Evolutionary conservation across 176 grass and related monocot species (phyloP), one percentile per base, ranked within the genome.

Genomic region (Alloteropsis semialata): DNA sequence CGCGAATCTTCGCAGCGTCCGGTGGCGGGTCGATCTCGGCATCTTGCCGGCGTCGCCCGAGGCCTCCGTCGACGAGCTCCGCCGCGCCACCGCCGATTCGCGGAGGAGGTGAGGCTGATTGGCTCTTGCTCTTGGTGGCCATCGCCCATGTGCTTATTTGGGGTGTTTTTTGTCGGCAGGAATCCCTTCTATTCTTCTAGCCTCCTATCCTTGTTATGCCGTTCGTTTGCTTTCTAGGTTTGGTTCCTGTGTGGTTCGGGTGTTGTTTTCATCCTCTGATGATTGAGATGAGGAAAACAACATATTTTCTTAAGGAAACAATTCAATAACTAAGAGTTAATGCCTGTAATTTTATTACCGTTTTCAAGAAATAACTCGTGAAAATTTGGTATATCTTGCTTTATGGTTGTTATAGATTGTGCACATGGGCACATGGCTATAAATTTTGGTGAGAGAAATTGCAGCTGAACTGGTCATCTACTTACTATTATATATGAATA

Each of bases 21-120:
- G 93, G 57, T 99, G 97, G 97, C 89, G 97, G 68, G 78, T 96
- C 76, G 80, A 96, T 96, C 97, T 99, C 41, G 93, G 91, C 75
- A 92, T 99, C 81, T 80, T 99, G 36, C 93, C 91, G 69, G 86
- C 84, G 60, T 84, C 88, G 38, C 85, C 82, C n/a, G 75, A 74
- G 29, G 82, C 93, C 3, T 98, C 96, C 65, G 82, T 96, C 45
- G 91, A 94, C 53, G 85, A 92, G 80, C 89, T 92, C 53, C 82
- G 97, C 11, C 91, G 97, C 53, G 89, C 94, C 44, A 83, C 91
- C 21, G 97, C 97, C 11, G 93, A 99, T 87, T 94, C 91, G 41
- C 76, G 97, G 34, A 82, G 97, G 55, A 99, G 89, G 97, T 99
- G 79, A 90, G 65, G 1, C 54, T 50, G 34, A 17, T 69, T 42